Conservation (phyloP, 805 yeast genomes). For the Yarrowia porcina region DNA sequence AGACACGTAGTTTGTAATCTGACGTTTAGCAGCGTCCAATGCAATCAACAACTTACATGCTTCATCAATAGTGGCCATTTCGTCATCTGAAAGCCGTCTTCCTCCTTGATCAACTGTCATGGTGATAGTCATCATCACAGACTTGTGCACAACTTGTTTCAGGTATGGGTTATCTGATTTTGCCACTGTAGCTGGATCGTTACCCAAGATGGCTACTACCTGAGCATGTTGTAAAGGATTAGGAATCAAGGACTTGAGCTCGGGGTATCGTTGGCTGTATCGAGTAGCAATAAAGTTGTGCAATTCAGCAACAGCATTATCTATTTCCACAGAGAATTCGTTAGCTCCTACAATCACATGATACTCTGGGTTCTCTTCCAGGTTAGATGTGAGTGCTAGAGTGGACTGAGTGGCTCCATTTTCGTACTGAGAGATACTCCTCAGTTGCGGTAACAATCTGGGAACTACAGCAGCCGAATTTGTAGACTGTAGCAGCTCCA, state of each 20-base stretch:
- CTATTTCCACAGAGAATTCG: constrained; percentile 51
- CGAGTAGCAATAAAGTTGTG: constrained; percentile 50
- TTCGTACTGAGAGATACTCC: constrained; percentile 9
- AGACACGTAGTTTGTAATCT: constrained; percentile 55
- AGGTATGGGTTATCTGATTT: background rate
- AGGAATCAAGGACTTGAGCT: constrained; percentile 59
- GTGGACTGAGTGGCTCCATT: constrained; percentile 5
- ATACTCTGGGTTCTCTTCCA: constrained; percentile 38
- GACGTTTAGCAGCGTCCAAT: constrained; percentile 44
- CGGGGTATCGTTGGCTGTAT: constrained; percentile 66
- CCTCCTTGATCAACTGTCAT: constrained; percentile 53
- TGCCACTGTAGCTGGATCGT: constrained; percentile 30
- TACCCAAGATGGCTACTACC: constrained; percentile 51
- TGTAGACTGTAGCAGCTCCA: background rate
- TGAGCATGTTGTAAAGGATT: constrained; percentile 61
- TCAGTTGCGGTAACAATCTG: background rate
- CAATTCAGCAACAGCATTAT: constrained; percentile 51
- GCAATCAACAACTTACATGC: constrained; percentile 50
- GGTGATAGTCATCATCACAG: constrained; percentile 65
- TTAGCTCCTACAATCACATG: constrained; percentile 54
- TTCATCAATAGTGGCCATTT: constrained; percentile 35
- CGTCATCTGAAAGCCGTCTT: background rate
- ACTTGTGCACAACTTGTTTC: constrained; percentile 46
- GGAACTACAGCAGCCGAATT: background rate
- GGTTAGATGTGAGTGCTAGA: constrained; percentile 11